Evolutionary conservation across 2,329 filamentous ascomycete genomes (phyloP).

Genomic region (Alternaria longipes): DNA sequence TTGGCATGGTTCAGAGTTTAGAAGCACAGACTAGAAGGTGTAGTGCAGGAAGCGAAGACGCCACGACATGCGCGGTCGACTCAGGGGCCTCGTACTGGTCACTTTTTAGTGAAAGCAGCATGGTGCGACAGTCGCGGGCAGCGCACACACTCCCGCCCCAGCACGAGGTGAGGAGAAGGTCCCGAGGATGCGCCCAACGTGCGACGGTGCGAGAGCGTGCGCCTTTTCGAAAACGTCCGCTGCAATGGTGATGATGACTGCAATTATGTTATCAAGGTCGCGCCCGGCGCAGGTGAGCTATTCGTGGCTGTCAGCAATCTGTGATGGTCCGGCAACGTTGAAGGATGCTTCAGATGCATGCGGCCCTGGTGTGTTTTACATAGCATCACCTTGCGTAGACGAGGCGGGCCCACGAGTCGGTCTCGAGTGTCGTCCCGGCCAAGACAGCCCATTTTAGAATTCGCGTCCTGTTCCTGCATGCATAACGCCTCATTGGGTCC

Average conservation of each 20-base stretch:
- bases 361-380: constrained; percentile 32
- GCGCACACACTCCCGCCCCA: constrained; percentile 41
- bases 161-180: constrained; percentile 32
- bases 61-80: constrained; percentile 32
- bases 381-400: constrained; percentile 21
- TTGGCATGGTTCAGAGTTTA: constrained; percentile 25
- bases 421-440: constrained; percentile 22
- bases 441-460: constrained; percentile 28
- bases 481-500: constrained; percentile 19
- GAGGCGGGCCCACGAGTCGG: constrained; percentile 31
- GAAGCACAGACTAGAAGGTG: constrained; percentile 33
- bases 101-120: constrained; percentile 30
- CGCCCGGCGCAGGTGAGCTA: constrained; percentile 4
- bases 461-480: constrained; percentile 28
- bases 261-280: background rate
- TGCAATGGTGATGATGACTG: constrained; percentile 5
- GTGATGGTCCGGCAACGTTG: background rate
- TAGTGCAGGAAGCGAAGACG: constrained; percentile 38
- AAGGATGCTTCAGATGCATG: constrained; percentile 23
- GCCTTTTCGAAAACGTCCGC: background rate
- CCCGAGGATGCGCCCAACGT: constrained; percentile 12
- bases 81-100: constrained; percentile 29
- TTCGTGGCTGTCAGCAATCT: constrained; percentile 23
- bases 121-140: constrained; percentile 45
- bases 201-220: constrained; percentile 1